Evolutionary conservation across 345 rosid species (phyloP).

Genomic region (Leavenworthia alabamica): DNA sequence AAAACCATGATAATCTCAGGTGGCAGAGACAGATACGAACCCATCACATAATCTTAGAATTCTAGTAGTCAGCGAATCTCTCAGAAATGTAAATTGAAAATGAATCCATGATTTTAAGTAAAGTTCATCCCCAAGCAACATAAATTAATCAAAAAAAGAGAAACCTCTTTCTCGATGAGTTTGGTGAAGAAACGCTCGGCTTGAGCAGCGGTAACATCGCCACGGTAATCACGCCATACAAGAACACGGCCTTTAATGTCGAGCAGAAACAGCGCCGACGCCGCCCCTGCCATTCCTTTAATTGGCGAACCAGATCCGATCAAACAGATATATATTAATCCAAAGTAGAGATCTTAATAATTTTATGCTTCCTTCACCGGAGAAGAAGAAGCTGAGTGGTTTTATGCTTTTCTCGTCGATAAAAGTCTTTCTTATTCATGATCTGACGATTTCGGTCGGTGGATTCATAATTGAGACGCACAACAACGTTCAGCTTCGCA

Average conservation of each 20-base stretch:
- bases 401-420: neutral
- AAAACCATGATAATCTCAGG: neutral
- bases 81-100: neutral
- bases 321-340: neutral
- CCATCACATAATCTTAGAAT: neutral
- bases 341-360: slow-evolving; percentile 26
- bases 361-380: slow-evolving; percentile 2
- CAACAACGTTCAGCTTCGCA: neutral
- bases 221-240: slow-evolving; percentile 88
- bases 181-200: slow-evolving; percentile 87
- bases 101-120: neutral
- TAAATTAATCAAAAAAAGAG: too few species aligned
- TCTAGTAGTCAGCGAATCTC: neutral
- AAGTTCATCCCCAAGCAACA: too few species aligned
- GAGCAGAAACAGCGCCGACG: slow-evolving; percentile 74
- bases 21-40: neutral
- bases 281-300: slow-evolving; percentile 83
- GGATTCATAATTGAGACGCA: neutral
- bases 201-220: slow-evolving; percentile 65
- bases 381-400: slow-evolving; percentile 5
- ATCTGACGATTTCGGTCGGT: slow-evolving; percentile 21
- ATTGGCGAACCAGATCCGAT: slow-evolving; percentile 30
- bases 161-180: slow-evolving; percentile 76
- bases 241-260: slow-evolving; percentile 74
- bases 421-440: slow-evolving; percentile 23